Base-by-base conservation (phyloP, 306 rosid genomes). In the Corylus avellana region DNA sequence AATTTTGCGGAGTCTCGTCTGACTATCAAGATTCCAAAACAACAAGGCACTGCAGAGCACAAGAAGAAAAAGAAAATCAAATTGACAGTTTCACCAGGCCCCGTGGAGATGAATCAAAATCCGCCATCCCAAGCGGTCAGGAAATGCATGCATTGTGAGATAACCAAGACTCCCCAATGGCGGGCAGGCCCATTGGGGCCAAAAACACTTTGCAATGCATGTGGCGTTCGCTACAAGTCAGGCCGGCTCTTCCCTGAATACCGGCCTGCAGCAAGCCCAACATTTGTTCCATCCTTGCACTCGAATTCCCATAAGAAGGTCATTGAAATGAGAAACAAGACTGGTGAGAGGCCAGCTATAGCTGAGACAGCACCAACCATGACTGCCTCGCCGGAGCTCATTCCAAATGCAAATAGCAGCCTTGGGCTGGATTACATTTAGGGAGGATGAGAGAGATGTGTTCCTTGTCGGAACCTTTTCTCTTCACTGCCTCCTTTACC, bases 151-250 rank as follows among this genome's bases (percentile, higher is more conserved):
- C 98, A 95, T 83, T 95, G 98, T 77, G 98, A 95, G 88, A 90
- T 95, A 62, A 95, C 97, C 13, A 95, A 95, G 91, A 95, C 98
- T 35, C 99, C 98, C 37, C 97, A 95, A 72, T 95, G 99, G 99
- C 84, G 99, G 83, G 99, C 99, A 16, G 99, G 99, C 7, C 99
- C 99, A 53, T 82, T 93, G 91, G 98, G 97, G 70, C 99, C 98
- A 0, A 95, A 95, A 89, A 93, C 98, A 69, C 93, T 95, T 1
- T 95, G 99, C 86, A 95, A 95, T 63, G 99, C 99, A 0, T 95
- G 99, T 18, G 98, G 99, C 12, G 99, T 95, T 20, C 94, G 98
- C 51, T 90, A 80, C 88, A 95, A 95, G 79, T 95, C 99, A 0
- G 98, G 99, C 12, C 81, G 98, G 73, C 98, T 95, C 81, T 95